Evolutionary conservation across 768 basidiomycete genomes (phyloP), one percentile per base, ranked within the genome.

Genomic region (Cyclocybe aegerita): DNA sequence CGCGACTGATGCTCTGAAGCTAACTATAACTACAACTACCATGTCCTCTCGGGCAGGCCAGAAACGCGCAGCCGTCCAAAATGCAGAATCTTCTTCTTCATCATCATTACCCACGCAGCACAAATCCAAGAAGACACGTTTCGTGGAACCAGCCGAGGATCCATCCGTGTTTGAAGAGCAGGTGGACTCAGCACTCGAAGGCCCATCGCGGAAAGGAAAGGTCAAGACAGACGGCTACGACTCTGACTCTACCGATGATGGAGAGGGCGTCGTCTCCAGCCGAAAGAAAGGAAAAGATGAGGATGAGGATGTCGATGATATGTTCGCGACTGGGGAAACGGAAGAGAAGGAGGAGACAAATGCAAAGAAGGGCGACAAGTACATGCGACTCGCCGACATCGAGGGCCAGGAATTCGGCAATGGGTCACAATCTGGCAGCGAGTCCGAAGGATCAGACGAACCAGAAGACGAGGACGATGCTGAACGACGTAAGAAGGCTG

Each of bases 331-430:
- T 53, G 83, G 71, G 3, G 82, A 84, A 52, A 81, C 81, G 56
- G 79, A 79, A 41, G 78, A 81, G 38, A 78, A 78, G 58, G 71
- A 71, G 14, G 71, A 75, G 9, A 73, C 69, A n/a, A 54, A 32
- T 9, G 43, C 56, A 47, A 80, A 77, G 69, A 83, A 83, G 68
- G 80, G 82, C 62, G 80, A 84, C 55, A 82, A 84, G 62, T 97
- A 79, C 65, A 71, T 99, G 67, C 79, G 90, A 43, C 73, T 98
- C 12, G 92, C 92, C 6, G 96, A 99, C 65, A 96, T 98, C 60
- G 95, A 98, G 67, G 97, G 97, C 0, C 97, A 99, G 65, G 95
- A 94, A 64, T 98, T 99, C 59, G 80, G 73, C 17, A 73, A 71
- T 31, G 60, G 66, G 35, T 71, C 72, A 0, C 76, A 65, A 3